phyloP scores from a whole-genome alignment of 2,329 filamentous ascomycete species.

The Colletotrichum tropicicola region DNA sequence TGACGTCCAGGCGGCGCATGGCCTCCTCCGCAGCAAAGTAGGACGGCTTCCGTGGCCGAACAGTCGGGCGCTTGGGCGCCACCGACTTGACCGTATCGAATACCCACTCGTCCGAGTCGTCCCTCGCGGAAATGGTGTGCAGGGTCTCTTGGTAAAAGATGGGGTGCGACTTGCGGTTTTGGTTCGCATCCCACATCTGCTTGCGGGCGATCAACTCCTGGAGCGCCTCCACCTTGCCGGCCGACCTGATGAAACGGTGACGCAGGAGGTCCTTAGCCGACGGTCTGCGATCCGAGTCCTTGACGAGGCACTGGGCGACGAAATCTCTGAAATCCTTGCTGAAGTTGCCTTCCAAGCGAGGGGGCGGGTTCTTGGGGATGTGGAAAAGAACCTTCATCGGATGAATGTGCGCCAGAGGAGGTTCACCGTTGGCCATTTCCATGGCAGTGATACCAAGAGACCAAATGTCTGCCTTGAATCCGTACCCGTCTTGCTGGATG shows the following conservation, averaged over 20 bases:
- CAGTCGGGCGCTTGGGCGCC: slow-evolving; percentile 62
- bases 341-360: slow-evolving; percentile 85
- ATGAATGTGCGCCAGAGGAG: slow-evolving; percentile 85
- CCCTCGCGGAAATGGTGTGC: slow-evolving; percentile 71
- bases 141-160: slow-evolving; percentile 96
- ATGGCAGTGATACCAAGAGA: slow-evolving; percentile 91
- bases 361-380: slow-evolving; percentile 88
- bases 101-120: slow-evolving; percentile 88
- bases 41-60: slow-evolving; percentile 64
- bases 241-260: slow-evolving; percentile 87
- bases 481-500: slow-evolving; percentile 84
- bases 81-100: slow-evolving; percentile 92
- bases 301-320: slow-evolving; percentile 87
- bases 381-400: slow-evolving; percentile 95
- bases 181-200: slow-evolving; percentile 82
- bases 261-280: slow-evolving; percentile 87
- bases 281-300: slow-evolving; percentile 86
- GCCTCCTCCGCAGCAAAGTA: slow-evolving; percentile 68
- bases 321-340: slow-evolving; percentile 96
- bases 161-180: slow-evolving; percentile 73
- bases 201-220: slow-evolving; percentile 87
- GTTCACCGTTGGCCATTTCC: slow-evolving; percentile 88
- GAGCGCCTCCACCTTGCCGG: slow-evolving; percentile 87
- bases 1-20: slow-evolving; percentile 67
- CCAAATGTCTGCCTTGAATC: slow-evolving; percentile 95